phyloP scores from a whole-genome alignment of 495 filamentous ascomycete genomes.

The Xeromyces bisporus region DNA sequence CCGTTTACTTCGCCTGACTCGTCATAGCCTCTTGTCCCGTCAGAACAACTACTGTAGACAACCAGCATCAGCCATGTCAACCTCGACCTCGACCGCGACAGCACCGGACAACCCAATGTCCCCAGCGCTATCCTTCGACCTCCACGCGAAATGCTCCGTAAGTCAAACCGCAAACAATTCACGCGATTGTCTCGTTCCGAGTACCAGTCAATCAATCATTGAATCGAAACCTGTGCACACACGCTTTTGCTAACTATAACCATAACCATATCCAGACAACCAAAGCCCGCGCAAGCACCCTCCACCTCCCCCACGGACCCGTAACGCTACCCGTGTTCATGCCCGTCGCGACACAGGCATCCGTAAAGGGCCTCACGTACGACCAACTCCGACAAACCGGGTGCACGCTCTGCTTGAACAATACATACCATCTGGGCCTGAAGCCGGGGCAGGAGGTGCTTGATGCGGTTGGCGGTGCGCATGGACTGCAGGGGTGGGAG shows the following conservation, averaged over 20 bases:
- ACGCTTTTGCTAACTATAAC: too few relatives aligned
- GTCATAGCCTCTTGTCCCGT: neutral
- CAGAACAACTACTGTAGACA: too few relatives aligned
- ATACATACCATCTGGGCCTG: conserved; percentile 90
- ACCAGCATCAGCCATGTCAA: conserved; percentile 23
- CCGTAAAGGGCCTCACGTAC: conserved; percentile 84
- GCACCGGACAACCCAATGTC: conserved; percentile 34
- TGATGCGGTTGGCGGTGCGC: conserved; percentile 75
- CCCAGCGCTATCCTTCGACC: conserved; percentile 66
- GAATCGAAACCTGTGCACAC: too few relatives aligned
- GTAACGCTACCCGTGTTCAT: conserved; percentile 90
- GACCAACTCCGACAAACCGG: conserved; percentile 78
- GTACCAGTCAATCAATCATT: too few relatives aligned
- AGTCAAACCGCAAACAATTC: too few relatives aligned
- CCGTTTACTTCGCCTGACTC: neutral
- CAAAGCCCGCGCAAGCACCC: conserved; percentile 79
- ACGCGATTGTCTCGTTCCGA: too few relatives aligned
- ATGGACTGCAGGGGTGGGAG: conserved; percentile 87
- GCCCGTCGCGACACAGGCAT: conserved; percentile 96
- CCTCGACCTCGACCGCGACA: conserved; percentile 8
- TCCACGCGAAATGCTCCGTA: conserved; percentile 71
- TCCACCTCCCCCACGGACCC: conserved; percentile 80
- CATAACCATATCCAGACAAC: too few relatives aligned
- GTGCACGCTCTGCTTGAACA: conserved; percentile 86
- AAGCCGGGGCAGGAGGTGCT: conserved; percentile 84